phyloP scores from a whole-genome alignment of 768 basidiomycete species.

The Suillus paluster region DNA sequence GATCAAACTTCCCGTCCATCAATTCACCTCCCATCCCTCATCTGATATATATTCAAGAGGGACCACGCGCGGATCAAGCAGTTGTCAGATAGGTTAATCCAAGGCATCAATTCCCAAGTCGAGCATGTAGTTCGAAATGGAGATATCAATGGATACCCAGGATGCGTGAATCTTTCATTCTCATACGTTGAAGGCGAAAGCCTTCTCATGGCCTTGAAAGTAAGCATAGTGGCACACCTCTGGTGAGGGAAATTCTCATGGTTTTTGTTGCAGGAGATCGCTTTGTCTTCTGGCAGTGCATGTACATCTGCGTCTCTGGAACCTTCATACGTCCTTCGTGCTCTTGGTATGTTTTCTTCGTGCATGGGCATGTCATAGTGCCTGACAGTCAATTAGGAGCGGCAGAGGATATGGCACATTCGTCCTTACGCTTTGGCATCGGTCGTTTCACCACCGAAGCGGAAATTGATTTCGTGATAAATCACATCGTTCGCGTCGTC shows the following conservation, averaged over 20 bases:
- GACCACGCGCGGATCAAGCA: slow-evolving; percentile 77
- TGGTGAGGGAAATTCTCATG: slow-evolving; percentile 1
- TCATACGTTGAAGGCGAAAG: slow-evolving; percentile 98
- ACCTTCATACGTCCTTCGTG: slow-evolving; percentile 96
- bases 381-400: slow-evolving; percentile 56
- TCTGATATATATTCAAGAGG: slow-evolving; percentile 48
- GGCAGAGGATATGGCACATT: slow-evolving; percentile 99
- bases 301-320: slow-evolving; percentile 98
- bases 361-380: neutral
- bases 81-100: slow-evolving; percentile 81
- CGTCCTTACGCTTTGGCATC: slow-evolving; percentile 95
- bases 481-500: slow-evolving; percentile 87
- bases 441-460: slow-evolving; percentile 98
- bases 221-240: slow-evolving; percentile 30
- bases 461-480: slow-evolving; percentile 93
- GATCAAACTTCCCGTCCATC: slow-evolving; percentile 40
- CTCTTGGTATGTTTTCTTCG: slow-evolving; percentile 62
- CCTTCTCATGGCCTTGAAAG: slow-evolving; percentile 97
- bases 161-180: slow-evolving; percentile 95
- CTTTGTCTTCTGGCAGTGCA: slow-evolving; percentile 96
- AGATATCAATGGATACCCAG: slow-evolving; percentile 88
- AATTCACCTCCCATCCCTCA: slow-evolving; percentile 8
- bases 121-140: slow-evolving; percentile 95
- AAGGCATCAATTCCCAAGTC: slow-evolving; percentile 80
- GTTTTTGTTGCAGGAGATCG: slow-evolving; percentile 73